Evolutionary conservation across 371 early-diverging fungal species (phyloP).

Genomic region (Apophysomyces ossiformis): DNA sequence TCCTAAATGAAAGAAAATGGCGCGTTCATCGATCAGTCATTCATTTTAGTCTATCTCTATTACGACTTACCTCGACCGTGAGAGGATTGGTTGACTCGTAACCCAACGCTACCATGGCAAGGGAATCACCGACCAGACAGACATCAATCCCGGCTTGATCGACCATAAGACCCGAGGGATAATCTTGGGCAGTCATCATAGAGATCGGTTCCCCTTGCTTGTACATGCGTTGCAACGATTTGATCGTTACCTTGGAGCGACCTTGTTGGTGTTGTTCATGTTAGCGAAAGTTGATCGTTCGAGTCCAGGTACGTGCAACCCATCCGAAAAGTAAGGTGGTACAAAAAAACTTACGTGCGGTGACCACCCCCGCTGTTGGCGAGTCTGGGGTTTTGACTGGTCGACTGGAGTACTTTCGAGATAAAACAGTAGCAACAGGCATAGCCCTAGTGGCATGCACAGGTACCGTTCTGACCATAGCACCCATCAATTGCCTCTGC

Average conservation of each 20-base stretch:
- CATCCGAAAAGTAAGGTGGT: background rate
- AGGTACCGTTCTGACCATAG: background rate
- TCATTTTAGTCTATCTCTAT: too few relatives aligned
- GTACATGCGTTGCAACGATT: conserved; percentile 78
- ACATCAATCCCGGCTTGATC: conserved; percentile 87
- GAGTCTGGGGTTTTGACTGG: conserved; percentile 21
- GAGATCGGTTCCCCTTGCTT: conserved; percentile 75
- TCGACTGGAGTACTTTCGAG: conserved; percentile 26
- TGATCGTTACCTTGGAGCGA: conserved; percentile 80
- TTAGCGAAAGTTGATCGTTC: background rate
- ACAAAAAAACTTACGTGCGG: conserved; percentile 14
- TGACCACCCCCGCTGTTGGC: conserved; percentile 5
- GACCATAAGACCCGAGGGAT: conserved; percentile 84
- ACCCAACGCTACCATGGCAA: conserved; percentile 96
- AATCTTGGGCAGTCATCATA: conserved; percentile 89
- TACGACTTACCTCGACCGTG: conserved; percentile 76
- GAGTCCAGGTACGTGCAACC: background rate
- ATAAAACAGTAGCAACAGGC: background rate
- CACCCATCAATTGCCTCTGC: background rate
- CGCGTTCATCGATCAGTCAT: background rate
- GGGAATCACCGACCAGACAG: conserved; percentile 92
- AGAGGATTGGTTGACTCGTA: conserved; percentile 83
- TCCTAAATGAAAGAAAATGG: conserved; percentile 55
- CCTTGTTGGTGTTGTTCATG: conserved; percentile 27
- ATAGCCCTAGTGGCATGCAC: background rate